These are phyloP conservation scores for Zygosaccharomyces pseudobailii DNA, from an alignment of 1,139 yeast species.

Conservation along the genomic window DNA sequence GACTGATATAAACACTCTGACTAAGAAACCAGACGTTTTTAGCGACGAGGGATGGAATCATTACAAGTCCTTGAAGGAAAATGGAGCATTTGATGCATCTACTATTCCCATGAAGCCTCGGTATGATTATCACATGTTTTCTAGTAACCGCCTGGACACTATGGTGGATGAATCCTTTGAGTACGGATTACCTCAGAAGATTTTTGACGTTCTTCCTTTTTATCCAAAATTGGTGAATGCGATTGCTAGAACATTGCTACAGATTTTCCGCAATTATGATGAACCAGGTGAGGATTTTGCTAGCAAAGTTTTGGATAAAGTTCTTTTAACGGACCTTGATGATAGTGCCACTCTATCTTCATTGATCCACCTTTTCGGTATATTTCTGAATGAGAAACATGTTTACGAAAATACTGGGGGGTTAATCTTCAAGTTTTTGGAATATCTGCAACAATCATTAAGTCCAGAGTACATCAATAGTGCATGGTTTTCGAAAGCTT, in stretches of 20 bases:
- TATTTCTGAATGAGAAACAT: conserved; percentile 37
- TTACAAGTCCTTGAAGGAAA: conserved; percentile 10
- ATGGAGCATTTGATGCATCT: conserved; percentile 8
- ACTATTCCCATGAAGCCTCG: conserved; percentile 29
- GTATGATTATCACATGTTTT: conserved; percentile 31
- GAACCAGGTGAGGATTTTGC: conserved; percentile 31
- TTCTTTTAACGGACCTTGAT: conserved; percentile 34
- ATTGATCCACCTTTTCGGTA: conserved; percentile 45
- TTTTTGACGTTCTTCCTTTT: conserved; percentile 46
- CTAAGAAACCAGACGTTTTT: conserved; percentile 18
- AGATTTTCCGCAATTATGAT: conserved; percentile 23
- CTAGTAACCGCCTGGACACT: conserved; percentile 41
- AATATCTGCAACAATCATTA: conserved; percentile 39
- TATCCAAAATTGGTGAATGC: conserved; percentile 49
- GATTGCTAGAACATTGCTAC: conserved; percentile 46
- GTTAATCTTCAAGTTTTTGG: conserved; percentile 37
- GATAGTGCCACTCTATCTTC: conserved; percentile 40
- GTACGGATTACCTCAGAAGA: conserved; percentile 39
- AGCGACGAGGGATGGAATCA: conserved; percentile 20
- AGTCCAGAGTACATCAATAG: conserved; percentile 38
- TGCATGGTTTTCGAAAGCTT: conserved; percentile 49
- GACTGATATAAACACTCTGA: conserved; percentile 8
- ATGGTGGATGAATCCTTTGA: conserved; percentile 34
- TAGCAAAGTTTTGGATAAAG: conserved; percentile 35
- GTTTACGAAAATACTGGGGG: conserved; percentile 29